These are phyloP conservation scores for Claviceps sorghi DNA, from an alignment of 2,329 filamentous ascomycete species.

Conservation along the genomic window DNA sequence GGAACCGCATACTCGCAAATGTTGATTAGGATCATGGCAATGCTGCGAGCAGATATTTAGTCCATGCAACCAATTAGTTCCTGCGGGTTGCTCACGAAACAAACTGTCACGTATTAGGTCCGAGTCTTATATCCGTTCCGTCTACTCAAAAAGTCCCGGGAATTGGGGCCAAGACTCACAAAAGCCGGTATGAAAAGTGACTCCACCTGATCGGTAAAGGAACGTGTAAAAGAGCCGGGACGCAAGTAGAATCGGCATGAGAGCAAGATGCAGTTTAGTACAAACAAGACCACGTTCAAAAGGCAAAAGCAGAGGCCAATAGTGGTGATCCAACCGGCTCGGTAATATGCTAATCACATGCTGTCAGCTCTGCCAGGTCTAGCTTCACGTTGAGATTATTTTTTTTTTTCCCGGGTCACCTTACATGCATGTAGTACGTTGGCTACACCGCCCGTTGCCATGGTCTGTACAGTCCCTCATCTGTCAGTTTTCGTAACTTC, in stretches of 20 bases:
- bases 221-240: constrained; percentile 54
- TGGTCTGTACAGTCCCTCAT: constrained; percentile 10
- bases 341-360: constrained; percentile 4
- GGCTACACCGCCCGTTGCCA: constrained; percentile 42
- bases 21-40: constrained; percentile 65
- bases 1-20: constrained; percentile 60
- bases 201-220: constrained; percentile 64
- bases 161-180: constrained; percentile 16
- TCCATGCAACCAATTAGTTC: neutral
- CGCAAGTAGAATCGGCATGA: constrained; percentile 53
- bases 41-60: constrained; percentile 10
- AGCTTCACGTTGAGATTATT: neutral
- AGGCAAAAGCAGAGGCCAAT: constrained; percentile 48
- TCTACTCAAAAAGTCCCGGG: neutral
- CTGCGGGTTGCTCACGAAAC: constrained; percentile 25
- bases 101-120: constrained; percentile 16
- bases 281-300: constrained; percentile 48
- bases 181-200: constrained; percentile 61
- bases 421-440: constrained; percentile 32
- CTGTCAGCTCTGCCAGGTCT: neutral
- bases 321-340: constrained; percentile 38
- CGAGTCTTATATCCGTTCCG: no score
- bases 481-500: neutral
- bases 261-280: constrained; percentile 49
- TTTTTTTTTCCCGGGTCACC: neutral